These are phyloP conservation scores for Penicillium sp. DNA, from an alignment of 2,329 filamentous ascomycete species.

Conservation along the genomic window DNA sequence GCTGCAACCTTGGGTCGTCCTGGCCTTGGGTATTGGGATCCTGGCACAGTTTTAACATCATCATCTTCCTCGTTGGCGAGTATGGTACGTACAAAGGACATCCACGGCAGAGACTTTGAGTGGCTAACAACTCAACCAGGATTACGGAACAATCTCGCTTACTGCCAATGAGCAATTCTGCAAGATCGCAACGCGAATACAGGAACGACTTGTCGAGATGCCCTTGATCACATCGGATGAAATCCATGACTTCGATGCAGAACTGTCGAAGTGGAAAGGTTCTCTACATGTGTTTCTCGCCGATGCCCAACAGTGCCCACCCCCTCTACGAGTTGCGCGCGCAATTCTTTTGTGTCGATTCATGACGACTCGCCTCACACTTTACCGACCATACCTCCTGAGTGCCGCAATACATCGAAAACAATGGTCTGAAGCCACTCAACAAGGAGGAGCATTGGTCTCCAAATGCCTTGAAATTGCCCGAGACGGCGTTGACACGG, in stretches of 20 bases:
- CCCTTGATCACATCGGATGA: not conserved
- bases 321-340: not conserved
- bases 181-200: not conserved
- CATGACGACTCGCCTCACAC: not conserved
- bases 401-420: not conserved
- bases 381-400: not conserved
- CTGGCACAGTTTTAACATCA: not conserved
- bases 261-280: not conserved
- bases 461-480: constrained; percentile 1
- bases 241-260: not conserved
- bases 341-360: not conserved
- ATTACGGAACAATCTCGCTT: not conserved
- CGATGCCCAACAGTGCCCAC: constrained; percentile 1
- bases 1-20: constrained; percentile 1
- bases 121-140: not conserved
- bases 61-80: not conserved
- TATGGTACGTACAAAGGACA: not conserved
- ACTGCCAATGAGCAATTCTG: constrained; percentile 1
- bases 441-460: not conserved
- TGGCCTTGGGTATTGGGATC: not conserved
- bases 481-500: not conserved
- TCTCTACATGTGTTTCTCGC: not conserved
- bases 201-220: not conserved
- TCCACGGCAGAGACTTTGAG: not conserved
- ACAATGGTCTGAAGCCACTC: not conserved